Evolutionary conservation across 805 yeast species (phyloP), one percentile per base, ranked within the genome.

Genomic region (Metschnikowia hibisci): DNA sequence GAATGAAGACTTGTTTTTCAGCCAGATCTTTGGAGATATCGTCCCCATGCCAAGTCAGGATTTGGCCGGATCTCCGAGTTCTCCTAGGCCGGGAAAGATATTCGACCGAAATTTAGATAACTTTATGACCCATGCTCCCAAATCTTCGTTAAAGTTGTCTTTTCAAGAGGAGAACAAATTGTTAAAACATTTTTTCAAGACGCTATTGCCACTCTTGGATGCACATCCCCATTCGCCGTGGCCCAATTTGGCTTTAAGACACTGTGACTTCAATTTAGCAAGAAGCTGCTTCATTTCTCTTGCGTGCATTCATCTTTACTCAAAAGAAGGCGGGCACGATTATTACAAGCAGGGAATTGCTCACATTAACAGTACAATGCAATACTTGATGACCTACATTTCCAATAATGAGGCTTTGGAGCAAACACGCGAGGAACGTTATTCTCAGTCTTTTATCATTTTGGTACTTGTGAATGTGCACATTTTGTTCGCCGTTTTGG

Each of bases 171-270:
- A 78, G 48, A 76, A 75, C 44, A 71, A 68, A 66, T 74, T 78
- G 69, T 52, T 78, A 45, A 73, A 71, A 47, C 82, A 78, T 55
- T 78, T 77, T 51, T 78, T 78, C 56, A 73, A 75, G 49, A 72
- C 75, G 45, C 61, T 78, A 29, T 57, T 78, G 5, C 81, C 79
- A 1, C 52, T 78, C 32, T 56, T 78, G 27, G 83, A 78, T 59
- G 80, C 81, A 0, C 82, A 78, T 53, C 83, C 82, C 0, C 73
- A 74, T 32, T 66, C 80, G 1, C 82, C 82, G 3, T 77, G 82
- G 82, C 83, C 83, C 0, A 78, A 77, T 45, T 56, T 78, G 44
- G 80, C 81, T 33, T 61, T 78, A 46, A 70, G 73, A 40, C 78
- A 78, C 52, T 78, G 82, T 50, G 80, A 78, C 51, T 70, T 75